Base-by-base conservation (phyloP, 2,329 filamentous ascomycete species). In the Lasiodiplodia hormozganensis region DNA sequence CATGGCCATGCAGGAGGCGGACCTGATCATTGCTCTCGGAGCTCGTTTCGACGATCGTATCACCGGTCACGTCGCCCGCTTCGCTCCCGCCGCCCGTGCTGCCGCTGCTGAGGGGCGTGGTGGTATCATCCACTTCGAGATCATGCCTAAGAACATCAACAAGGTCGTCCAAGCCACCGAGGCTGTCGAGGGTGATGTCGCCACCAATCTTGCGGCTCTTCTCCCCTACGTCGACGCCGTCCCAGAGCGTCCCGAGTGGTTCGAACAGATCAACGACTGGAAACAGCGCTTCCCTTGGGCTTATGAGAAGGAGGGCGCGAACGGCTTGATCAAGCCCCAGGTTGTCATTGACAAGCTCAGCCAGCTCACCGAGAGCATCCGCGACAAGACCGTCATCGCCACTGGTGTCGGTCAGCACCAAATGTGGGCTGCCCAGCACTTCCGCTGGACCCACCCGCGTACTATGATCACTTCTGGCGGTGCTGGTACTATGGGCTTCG, bases 111-210 rank as follows among this genome's bases (percentile, higher is more conserved):
- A 97, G 83, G 90, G 90, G 66, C 92, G 94, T 71, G 96, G 96
- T 75, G 96, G 96, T 76, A 98, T 99, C 75, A 88, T 98, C 18
- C 95, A 99, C 82, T 98, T 98, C 76, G 95, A 98, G 79, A 95
- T 99, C 76, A 92, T 98, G 91, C 95, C 96, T 75, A 99, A 99
- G 90, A 98, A 99, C 85, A 98, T 98, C 84, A 98, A 98, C 89
- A 99, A 98, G 87, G 94, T 98, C 52, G 92, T 99, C 16, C 93
- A 98, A 82, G 94, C 95, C 8, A 97, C 92, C 52, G 94, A 97
- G 83, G 95, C 96, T 56, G 90, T 98, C 21, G 95, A 97, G 82
- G 96, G 96, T 69, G 95, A 98, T 76, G 93, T 97, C 36, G 89
- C 90, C 2, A 83, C 89, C 21, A 98, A 97, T 80, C 84, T 98